Evolutionary conservation across 805 yeast genomes (phyloP).

Genomic region (Candida gorgasii): DNA sequence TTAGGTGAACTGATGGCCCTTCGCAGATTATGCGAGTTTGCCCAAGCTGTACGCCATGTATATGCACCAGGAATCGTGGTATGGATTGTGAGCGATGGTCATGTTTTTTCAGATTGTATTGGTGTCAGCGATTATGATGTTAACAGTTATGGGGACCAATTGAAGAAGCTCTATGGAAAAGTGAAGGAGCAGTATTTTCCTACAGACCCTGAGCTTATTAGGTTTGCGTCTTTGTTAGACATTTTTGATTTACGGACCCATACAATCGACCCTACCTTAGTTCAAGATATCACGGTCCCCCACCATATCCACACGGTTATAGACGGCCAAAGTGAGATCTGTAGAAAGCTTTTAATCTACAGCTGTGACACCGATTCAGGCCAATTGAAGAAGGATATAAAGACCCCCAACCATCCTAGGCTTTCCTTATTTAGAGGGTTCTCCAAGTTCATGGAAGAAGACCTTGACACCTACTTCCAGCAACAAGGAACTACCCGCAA

Average conservation of each 20-base stretch:
- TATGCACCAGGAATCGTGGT: constrained; percentile 58
- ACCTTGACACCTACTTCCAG: constrained; percentile 44
- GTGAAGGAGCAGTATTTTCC: background rate
- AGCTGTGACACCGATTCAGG: constrained; percentile 43
- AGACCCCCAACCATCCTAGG: constrained; percentile 48
- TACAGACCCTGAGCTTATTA: constrained; percentile 19
- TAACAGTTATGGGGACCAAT: constrained; percentile 45
- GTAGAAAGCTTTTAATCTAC: constrained; percentile 35
- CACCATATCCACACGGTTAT: constrained; percentile 36
- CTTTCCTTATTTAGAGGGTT: constrained; percentile 57
- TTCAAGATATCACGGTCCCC: constrained; percentile 24
- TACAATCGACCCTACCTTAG: constrained; percentile 15
- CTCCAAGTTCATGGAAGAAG: constrained; percentile 60
- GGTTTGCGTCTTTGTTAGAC: constrained; percentile 37
- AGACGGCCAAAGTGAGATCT: constrained; percentile 33
- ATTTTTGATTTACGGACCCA: constrained; percentile 27
- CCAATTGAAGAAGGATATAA: constrained; percentile 33
- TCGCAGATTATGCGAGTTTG: constrained; percentile 30
- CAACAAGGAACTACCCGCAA: constrained; percentile 44
- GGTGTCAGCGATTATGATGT: constrained; percentile 61
- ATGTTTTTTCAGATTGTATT: constrained; percentile 63
- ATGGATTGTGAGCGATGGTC: constrained; percentile 64
- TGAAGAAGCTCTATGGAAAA: constrained; percentile 42
- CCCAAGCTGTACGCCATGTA: constrained; percentile 27
- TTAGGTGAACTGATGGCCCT: constrained; percentile 48